Base-by-base conservation (phyloP, 805 yeast genomes). In the Naumovozyma dairenensis region DNA sequence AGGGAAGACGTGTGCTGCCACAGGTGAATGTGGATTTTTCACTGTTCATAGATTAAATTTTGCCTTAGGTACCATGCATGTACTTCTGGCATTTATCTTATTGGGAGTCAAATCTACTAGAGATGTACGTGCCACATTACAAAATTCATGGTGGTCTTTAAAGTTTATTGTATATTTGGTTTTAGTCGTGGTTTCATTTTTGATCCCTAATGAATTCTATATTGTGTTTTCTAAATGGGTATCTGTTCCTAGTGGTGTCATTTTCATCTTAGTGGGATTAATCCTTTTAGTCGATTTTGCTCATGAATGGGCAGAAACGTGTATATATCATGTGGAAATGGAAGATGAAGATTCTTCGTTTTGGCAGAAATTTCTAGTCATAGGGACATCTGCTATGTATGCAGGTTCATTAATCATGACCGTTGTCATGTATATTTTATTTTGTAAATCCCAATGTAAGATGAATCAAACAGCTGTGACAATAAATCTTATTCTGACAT, bases 251-350 rank as follows among this genome's bases (percentile, higher is more conserved):
- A 78, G 85, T 47, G 84, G 95, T 28, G 80, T 89, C 3, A 51
- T 86, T 4, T 92, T 92, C 60, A 72, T 89, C 24, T 77, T 92
- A 12, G 83, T 92, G 40, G 98, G 98, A 1, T 69, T 92, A 37
- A 80, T 93, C 10, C 65, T 92, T 32, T 64, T 92, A 31, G 96
- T 92, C 21, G 98, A 92, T 58, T 92, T 85, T 67, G 97, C 98
- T 4, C 97, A 92, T 59, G 89, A 89, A 46, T 92, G 96, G 96
- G 96, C 97, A 0, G 99, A 92, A 49, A 82, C 81, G 6, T 92
- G 98, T 57, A 69, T 92, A 34, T 86, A 80, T 44, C 82, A 85
- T 48, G 84, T 92, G 27, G 97, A 92, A 53, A 76, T 78, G 48
- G 89, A 81, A 37, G 81, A 76, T 29, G 75, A 73, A 35, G 46